Conservation (phyloP, 2,329 filamentous ascomycete species). For the Nakataea oryzae region DNA sequence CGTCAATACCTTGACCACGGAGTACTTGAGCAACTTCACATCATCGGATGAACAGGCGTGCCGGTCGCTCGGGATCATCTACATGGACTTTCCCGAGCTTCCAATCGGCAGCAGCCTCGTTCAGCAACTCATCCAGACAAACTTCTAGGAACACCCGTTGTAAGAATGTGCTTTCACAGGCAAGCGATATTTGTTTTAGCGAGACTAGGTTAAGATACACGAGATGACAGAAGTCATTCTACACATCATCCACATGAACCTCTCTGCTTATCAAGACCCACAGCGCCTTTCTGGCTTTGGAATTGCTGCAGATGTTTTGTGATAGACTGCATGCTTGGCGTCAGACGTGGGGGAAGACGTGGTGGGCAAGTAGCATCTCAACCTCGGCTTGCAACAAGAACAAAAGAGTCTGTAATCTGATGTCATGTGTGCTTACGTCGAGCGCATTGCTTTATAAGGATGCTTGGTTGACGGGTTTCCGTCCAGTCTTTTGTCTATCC, state of each 20-base stretch:
- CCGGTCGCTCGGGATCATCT: constrained; percentile 16
- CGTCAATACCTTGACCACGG: constrained; percentile 27
- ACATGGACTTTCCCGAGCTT: constrained; percentile 17
- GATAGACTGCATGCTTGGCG: background rate
- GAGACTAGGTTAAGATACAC: background rate
- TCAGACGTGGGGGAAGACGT: background rate
- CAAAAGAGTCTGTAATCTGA: background rate
- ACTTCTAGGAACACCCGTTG: constrained; percentile 15
- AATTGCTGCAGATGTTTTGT: background rate
- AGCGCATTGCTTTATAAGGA: background rate
- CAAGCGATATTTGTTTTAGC: background rate
- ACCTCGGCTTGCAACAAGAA: background rate
- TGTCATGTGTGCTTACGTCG: background rate
- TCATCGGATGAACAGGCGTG: constrained; percentile 9
- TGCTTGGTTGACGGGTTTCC: background rate
- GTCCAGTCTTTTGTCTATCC: background rate
- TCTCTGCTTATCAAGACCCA: background rate
- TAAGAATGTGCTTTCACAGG: background rate
- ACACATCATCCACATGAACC: background rate
- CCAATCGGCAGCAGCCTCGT: constrained; percentile 28
- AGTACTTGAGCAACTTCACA: constrained; percentile 16
- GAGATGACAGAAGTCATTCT: background rate
- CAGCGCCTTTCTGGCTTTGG: background rate
- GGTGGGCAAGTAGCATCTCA: background rate
- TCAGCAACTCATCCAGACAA: constrained; percentile 25